Base-by-base conservation (phyloP, 1,284 basidiomycete genomes). In the Sanghuangporus sanghuang region DNA sequence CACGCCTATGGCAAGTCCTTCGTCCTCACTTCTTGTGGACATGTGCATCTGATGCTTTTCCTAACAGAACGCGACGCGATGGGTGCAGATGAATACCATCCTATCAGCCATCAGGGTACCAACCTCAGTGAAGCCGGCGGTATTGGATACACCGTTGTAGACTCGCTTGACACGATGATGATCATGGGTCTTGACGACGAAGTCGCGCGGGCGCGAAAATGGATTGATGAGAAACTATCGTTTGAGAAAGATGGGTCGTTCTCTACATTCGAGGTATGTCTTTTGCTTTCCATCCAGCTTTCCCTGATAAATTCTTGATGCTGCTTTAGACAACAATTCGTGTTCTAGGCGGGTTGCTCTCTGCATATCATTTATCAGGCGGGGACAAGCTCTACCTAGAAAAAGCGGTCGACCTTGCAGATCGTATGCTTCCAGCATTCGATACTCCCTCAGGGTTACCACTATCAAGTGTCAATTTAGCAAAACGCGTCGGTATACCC, bases 61-160 rank as follows among this genome's bases (percentile, higher is more conserved):
- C 65, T 6, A 16, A 11, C 54, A 93, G 93, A 94, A 76, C 79
- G 85, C 59, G 86, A 96, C 73, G 94, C 93, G 0, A 94, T 92
- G 85, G 94, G 95, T 0, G 81, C 80, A 62, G 95, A 96, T 74
- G 92, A 95, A 73, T 95, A 93, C 69, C 92, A 95, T 70, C 93
- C 95, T 0, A 81, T 96, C 23, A 84, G 83, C 56, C 81, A 80
- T 63, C 76, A 75, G n/a, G 95, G 94, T 1, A 81, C 83, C 1
- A 93, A 96, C 73, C 80, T 96, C 18, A 88, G 89, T 0, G 66
- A 74, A 5, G 85, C 85, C 0, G 90, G 90, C 14, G 91, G 92
- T 3, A 89, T 96, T 61, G 95, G 94, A 11, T 95, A 94, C 73
- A 92, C 87, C 36, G 85, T 95, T 40, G 81, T 87, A 48, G 93